Conservation (phyloP, 257 asterid genomes). For the Linderniella brevidens region DNA sequence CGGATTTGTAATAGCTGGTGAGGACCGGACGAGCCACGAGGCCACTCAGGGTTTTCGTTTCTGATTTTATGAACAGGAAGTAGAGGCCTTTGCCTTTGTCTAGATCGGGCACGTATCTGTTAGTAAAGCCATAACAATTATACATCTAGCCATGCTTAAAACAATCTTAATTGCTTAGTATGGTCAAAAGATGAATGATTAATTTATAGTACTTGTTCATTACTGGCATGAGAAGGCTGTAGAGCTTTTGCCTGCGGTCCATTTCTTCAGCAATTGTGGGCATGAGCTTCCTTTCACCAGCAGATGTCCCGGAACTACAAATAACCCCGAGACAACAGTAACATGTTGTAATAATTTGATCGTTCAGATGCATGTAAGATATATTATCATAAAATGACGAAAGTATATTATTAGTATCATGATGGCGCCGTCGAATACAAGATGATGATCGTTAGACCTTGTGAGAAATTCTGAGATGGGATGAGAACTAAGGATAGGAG, state of each 20-base stretch:
- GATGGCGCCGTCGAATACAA: not conserved
- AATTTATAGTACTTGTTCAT: slow-evolving; percentile 52
- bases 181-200: not conserved
- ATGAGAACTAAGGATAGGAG: slow-evolving; percentile 49
- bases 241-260: slow-evolving; percentile 57
- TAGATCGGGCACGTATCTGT: slow-evolving; percentile 55
- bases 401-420: not conserved
- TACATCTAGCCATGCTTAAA: too few species aligned
- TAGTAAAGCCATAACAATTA: too few species aligned
- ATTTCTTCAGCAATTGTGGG: slow-evolving; percentile 62
- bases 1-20: slow-evolving; percentile 75
- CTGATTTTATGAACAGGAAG: slow-evolving; percentile 59
- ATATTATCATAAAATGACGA: not conserved
- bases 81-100: slow-evolving; percentile 70
- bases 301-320: slow-evolving; percentile 79
- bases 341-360: not conserved
- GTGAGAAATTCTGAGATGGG: slow-evolving; percentile 81
- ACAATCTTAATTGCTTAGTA: not conserved
- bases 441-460: slow-evolving; percentile 20
- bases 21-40: slow-evolving; percentile 68
- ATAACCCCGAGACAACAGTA: too few species aligned
- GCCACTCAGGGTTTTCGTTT: slow-evolving; percentile 60
- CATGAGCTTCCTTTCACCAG: slow-evolving; percentile 82
- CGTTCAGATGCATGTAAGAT: not conserved
- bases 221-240: slow-evolving; percentile 69